Evolutionary conservation across 495 filamentous ascomycete species (phyloP).

Genomic region (Apiosordaria backusii): DNA sequence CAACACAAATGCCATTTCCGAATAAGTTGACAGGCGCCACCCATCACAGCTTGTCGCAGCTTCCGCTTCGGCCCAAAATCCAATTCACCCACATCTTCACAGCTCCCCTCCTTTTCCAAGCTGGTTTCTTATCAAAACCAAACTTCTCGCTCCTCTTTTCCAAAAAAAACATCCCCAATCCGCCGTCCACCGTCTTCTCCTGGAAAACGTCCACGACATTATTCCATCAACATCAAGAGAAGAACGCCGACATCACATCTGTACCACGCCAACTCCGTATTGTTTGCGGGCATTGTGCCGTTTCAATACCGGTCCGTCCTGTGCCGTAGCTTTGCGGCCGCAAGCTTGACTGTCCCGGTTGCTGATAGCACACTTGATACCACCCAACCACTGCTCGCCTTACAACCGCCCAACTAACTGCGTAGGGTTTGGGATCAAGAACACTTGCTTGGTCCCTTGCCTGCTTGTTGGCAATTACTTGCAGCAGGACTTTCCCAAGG

Average conservation of each 20-base stretch:
- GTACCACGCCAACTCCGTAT: not conserved
- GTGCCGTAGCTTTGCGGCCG: not conserved
- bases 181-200: not conserved
- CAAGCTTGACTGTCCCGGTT: not conserved
- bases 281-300: not conserved
- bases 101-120: not conserved
- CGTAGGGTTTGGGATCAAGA: not conserved
- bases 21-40: not conserved
- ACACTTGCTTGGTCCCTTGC: not conserved
- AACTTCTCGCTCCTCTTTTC: not conserved
- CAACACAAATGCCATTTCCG: not conserved
- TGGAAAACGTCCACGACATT: not conserved
- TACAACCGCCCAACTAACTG: not conserved
- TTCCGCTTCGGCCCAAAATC: not conserved
- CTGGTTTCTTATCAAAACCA: not conserved
- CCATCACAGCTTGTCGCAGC: not conserved
- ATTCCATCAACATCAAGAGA: not conserved
- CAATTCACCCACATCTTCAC: not conserved
- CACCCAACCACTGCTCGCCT: not conserved
- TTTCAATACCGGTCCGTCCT: not conserved
- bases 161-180: not conserved
- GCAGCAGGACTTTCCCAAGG: not conserved
- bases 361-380: not conserved
- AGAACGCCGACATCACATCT: not conserved
- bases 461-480: not conserved